Evolutionary conservation across 805 yeast genomes (phyloP).

Genomic region (Teunomyces panamensis): DNA sequence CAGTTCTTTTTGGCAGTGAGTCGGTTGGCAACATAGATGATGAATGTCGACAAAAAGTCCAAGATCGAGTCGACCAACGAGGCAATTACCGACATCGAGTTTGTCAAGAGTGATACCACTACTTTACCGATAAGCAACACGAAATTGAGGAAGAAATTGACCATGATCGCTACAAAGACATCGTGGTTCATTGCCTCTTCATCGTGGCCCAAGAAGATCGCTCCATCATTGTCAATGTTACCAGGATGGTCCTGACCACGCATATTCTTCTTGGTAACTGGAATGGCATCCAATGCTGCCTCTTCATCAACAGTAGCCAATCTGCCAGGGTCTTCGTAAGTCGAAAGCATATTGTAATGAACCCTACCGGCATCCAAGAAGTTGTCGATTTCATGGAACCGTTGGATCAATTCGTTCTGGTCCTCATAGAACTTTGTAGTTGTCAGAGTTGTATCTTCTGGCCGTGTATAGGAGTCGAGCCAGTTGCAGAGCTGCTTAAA

Average conservation of each 20-base stretch:
- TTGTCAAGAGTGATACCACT: constrained; percentile 58
- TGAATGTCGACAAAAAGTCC: constrained; percentile 71
- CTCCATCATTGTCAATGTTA: constrained; percentile 55
- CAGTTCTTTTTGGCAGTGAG: constrained; percentile 46
- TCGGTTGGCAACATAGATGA: constrained; percentile 61
- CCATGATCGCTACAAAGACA: constrained; percentile 59
- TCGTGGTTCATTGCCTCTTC: constrained; percentile 39
- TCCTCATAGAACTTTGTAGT: constrained; percentile 47
- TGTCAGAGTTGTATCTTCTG: constrained; percentile 9
- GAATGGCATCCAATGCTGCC: constrained; percentile 3
- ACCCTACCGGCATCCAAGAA: constrained; percentile 66
- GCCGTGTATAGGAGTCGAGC: constrained; percentile 19
- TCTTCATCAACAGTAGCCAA: constrained; percentile 18
- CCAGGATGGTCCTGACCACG: constrained; percentile 54
- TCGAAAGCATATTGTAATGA: constrained; percentile 59
- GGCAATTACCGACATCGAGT: constrained; percentile 73
- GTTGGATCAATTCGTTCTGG: constrained; percentile 60
- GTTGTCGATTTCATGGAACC: constrained; percentile 58
- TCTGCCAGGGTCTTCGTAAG: constrained; percentile 43
- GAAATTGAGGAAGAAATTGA: constrained; percentile 61
- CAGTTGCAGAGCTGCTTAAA: constrained; percentile 28
- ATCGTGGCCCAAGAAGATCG: constrained; percentile 50
- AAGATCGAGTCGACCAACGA: constrained; percentile 71
- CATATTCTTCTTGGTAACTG: constrained; percentile 19
- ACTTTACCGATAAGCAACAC: constrained; percentile 58